Evolutionary conservation across 2,329 filamentous ascomycete species (phyloP), one percentile per base, ranked within the genome.

Genomic region (Penicillium sp.): DNA sequence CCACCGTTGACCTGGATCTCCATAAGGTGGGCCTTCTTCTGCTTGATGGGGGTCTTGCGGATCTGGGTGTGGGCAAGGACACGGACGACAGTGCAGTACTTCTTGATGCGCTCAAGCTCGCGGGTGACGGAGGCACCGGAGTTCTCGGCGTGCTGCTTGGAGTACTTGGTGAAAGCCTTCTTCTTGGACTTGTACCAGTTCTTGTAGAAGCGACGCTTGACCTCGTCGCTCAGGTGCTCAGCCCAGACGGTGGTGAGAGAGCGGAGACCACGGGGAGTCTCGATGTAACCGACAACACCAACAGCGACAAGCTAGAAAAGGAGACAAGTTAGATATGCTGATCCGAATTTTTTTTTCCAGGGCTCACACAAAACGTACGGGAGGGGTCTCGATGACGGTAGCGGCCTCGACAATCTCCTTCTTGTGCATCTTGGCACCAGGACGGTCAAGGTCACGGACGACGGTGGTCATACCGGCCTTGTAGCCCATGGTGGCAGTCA

Each of bases 151-250:
- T 98, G 91, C 89, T 96, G 93, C 91, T 98, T 99, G 86, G 95
- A 91, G 84, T 99, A 99, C 87, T 96, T 97, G 87, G 95, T 99
- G 86, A 99, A 99, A 64, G 95, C 95, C 93, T 99, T 99, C 91
- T 97, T 98, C 93, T 99, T 99, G 87, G 88, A 92, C 90, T 96
- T 96, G 90, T 99, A 99, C 95, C 95, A 99, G 90, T 99, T 99
- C 92, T 98, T 98, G 91, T 99, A 99, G 91, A 99, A 99, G 79
- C 95, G 91, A 77, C 95, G 91, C 90, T 96, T 96, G 82, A 99
- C 79, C 85, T 98, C 95, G 82, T 99, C 95, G 83, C 90, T 91
- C 82, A 99, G 82, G 82, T 99, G 95, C 88, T 98, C 95, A 77
- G 95, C 95, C 95, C 95, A 99, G 79, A 99, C 91, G 78, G 95